A percentile compares a stretch with the other conserved stretches of the same genome.
phyloP scores from a whole-genome alignment of 768 basidiomycete species.

The Albatrellus ellisii region DNA sequence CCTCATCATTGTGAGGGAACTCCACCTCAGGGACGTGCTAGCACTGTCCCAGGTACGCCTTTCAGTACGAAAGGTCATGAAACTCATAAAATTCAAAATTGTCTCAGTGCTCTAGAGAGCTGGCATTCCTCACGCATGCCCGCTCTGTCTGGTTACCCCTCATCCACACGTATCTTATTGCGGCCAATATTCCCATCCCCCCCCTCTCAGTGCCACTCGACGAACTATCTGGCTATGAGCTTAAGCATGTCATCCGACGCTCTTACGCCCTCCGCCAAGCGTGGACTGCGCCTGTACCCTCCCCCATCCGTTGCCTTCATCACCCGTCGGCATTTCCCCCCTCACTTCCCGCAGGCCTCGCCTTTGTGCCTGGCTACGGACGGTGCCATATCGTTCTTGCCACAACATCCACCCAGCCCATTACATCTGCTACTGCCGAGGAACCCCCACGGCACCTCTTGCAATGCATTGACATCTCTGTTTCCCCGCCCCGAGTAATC shows the following conservation, averaged over 20 bases:
- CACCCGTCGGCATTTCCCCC: not conserved
- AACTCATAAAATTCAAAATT: not conserved
- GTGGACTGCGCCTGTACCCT: not conserved
- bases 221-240: not conserved
- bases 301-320: not conserved
- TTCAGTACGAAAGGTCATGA: not conserved
- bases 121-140: not conserved
- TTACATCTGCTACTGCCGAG: not conserved
- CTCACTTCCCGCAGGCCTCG: not conserved
- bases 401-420: not conserved
- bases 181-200: not conserved
- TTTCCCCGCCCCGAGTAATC: not conserved
- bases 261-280: not conserved
- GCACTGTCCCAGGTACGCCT: not conserved
- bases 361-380: not conserved
- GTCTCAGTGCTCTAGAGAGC: not conserved
- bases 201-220: not conserved
- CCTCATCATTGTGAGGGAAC: conserved; percentile 1
- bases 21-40: not conserved
- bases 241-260: not conserved
- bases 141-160: not conserved
- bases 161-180: not conserved
- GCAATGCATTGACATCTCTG: conserved; percentile 1
- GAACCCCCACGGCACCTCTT: not conserved
- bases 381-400: not conserved